Evolutionary conservation across 1,284 basidiomycete genomes (phyloP), one percentile per base, ranked within the genome.

Genomic region (Singerocomus inundabilis): DNA sequence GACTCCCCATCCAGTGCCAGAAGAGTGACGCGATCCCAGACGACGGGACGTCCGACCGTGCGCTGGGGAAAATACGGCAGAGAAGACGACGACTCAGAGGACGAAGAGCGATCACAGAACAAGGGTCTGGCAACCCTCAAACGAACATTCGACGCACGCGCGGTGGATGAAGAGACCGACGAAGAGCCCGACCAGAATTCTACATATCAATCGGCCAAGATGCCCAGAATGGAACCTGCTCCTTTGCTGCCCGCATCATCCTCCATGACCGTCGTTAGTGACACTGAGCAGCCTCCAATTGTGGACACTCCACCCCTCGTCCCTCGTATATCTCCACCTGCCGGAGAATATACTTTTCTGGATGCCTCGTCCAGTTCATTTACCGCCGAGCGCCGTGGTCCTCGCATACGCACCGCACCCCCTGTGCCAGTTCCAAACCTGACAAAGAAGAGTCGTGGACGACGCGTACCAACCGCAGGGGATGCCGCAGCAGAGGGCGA

Each of bases 391-490:
- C 68, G 65, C 24, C 65, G 65, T 46, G 65, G 65, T 18, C 65
- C 65, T 2, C 69, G 65, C 28, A 70, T 67, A 70, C 68, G 65
- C 39, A 67, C 65, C 21, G 65, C 65, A 9, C 64, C 81, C 39
- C 84, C 85, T 26, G 73, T 80, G 5, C 84, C 85, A 10, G 78
- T 87, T 18, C 84, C 84, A 6, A 83, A 85, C 58, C 60, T 88
- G 41, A 86, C 79, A 35, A 88, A 88, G 74, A 84, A 84, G 65
- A 81, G 81, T 52, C 77, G 84, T 39, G 86, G 86, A 3, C 76
- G 86, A 41, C 74, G 78, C 39, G 87, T 88, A 4, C 86, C 86
- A 5, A 81, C 77, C 15, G 57, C 68, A 35, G 55, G 56, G 3
- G 57, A 72, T 35, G 12, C 54, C 49, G 37, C 57, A 33, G 21